These are phyloP conservation scores for Kuraishia capsulata DNA, from an alignment of 805 yeast species.

Conservation along the genomic window DNA sequence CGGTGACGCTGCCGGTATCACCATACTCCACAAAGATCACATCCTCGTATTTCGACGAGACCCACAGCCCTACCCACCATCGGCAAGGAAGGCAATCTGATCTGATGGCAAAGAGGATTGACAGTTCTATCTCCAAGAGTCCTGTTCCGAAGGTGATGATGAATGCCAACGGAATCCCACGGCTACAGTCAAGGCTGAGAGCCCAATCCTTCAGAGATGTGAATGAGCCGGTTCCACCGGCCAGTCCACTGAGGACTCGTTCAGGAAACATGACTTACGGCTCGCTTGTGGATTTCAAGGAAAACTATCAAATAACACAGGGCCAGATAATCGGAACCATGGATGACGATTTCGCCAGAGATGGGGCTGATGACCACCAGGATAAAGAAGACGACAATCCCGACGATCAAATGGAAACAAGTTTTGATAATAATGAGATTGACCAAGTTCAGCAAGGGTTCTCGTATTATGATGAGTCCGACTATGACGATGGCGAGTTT, in stretches of 20 bases:
- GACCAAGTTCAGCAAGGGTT: not conserved
- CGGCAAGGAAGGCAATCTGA: not conserved
- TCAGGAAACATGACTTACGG: not conserved
- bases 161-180: not conserved
- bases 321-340: slow-evolving; percentile 2
- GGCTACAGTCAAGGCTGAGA: not conserved
- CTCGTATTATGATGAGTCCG: not conserved
- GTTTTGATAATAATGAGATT: not conserved
- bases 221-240: too few species aligned
- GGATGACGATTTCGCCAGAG: slow-evolving; percentile 1
- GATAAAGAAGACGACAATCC: too few species aligned
- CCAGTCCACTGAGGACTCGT: not conserved
- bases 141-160: not conserved
- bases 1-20: not conserved
- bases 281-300: not conserved
- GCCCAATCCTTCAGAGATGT: not conserved
- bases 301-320: too few species aligned
- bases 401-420: not conserved
- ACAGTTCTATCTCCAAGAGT: not conserved
- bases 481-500: not conserved
- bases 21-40: not conserved
- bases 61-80: not conserved
- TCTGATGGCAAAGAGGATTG: not conserved
- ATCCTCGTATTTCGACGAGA: not conserved
- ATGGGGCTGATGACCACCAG: too few species aligned